These are phyloP conservation scores for Lepidium aucheri DNA, from an alignment of 345 rosid genomes.

Conservation along the genomic window DNA sequence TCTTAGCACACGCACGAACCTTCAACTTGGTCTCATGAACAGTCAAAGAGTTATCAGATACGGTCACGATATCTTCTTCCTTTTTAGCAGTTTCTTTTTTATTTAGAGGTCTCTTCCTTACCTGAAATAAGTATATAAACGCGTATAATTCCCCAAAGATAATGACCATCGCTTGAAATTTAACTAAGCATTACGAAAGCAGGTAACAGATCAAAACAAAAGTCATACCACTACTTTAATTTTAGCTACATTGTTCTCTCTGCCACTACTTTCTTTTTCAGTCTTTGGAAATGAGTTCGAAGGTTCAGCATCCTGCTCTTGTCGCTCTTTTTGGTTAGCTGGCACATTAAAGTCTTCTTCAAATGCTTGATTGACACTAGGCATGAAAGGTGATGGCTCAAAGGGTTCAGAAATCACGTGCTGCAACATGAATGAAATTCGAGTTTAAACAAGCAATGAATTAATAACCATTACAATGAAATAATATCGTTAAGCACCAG, in stretches of 20 bases:
- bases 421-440: conserved; percentile 38
- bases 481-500: not conserved
- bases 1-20: conserved; percentile 42
- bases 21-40: conserved; percentile 95
- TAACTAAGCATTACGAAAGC: not conserved
- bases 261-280: conserved; percentile 66
- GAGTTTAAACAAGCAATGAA: not conserved
- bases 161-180: not conserved
- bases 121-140: conserved; percentile 34
- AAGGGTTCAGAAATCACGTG: conserved; percentile 89
- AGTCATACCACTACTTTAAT: conserved; percentile 93
- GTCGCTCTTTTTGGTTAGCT: conserved; percentile 37
- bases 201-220: not conserved
- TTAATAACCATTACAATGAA: not conserved
- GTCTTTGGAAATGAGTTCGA: conserved; percentile 32
- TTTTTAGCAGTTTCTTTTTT: conserved; percentile 77
- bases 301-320: conserved; percentile 49
- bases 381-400: conserved; percentile 86
- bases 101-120: conserved; percentile 92
- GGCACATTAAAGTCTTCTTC: conserved; percentile 59
- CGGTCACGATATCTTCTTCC: conserved; percentile 92
- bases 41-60: conserved; percentile 54
- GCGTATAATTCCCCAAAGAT: not conserved
- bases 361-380: conserved; percentile 53
- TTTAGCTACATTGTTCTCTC: conserved; percentile 83